Evolutionary conservation across 768 basidiomycete species (phyloP), one percentile per base, ranked within the genome.

Genomic region (Strobilomyces dryophilus): DNA sequence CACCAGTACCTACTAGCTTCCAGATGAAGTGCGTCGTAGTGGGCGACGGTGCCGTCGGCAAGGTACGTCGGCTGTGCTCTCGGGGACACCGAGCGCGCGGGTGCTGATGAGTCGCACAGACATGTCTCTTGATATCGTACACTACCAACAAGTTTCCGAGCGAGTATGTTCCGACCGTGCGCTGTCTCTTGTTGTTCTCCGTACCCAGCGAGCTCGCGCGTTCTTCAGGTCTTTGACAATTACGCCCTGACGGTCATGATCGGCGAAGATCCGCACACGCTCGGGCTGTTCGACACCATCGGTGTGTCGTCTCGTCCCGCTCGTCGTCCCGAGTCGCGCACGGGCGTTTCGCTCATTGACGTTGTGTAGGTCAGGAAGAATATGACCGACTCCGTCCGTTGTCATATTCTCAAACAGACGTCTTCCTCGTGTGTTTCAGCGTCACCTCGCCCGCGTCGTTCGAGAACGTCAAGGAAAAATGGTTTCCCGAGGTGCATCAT

Each of bases 211-310:
- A 61, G 67, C 46, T 61, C 26, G 50, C 54, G 20, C 55, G 32
- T 61, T 53, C 57, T 53, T 55, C 73, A 92, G 90, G 88, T 93
- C 54, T 94, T 93, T 72, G 92, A 95, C 74, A 95, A 95, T 74
- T 95, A 95, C 75, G 95, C 97, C 57, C 95, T 98, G 57, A 98
- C 95, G n/a, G 97, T 99, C 54, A 98, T 99, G 97, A 98, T 99
- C 74, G 95, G 95, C 49, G 97, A 98, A 66, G 95, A 98, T 74
- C 95, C 97, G 49, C 98, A 98, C 73, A 98, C 97, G 59, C 76
- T 99, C 67, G 97, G 97, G 52, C 73, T 99, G 61, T 99, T 98
- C 72, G 97, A 99, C 80, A 99, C 97, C 54, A 97, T 95, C 62
- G 94, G 94, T 94, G 59, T 63, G 89, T 80, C 45, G 10, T 49